phyloP scores from a whole-genome alignment of 2,329 filamentous ascomycete genomes.

The Aspergillus latus region DNA sequence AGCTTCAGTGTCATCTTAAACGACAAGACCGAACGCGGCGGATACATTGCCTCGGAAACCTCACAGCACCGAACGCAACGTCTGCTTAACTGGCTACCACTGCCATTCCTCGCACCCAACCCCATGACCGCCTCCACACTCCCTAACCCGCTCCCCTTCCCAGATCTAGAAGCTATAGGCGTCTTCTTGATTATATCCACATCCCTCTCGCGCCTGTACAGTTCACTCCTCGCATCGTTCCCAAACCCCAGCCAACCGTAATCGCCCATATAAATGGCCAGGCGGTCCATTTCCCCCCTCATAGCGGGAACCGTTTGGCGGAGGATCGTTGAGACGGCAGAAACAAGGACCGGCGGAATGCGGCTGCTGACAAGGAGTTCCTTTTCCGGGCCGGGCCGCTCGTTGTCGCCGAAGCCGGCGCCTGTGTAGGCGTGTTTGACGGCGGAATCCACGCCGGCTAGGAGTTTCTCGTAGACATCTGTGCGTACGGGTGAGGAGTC shows the following conservation, averaged over 20 bases:
- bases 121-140: neutral
- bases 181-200: constrained; percentile 58
- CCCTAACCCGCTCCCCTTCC: neutral
- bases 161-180: constrained; percentile 23
- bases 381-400: constrained; percentile 52
- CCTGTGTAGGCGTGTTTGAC: constrained; percentile 59
- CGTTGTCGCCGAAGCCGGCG: constrained; percentile 45
- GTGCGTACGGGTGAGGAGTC: constrained; percentile 58
- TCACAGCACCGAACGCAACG: constrained; percentile 62
- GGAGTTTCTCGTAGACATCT: constrained; percentile 62
- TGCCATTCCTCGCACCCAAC: constrained; percentile 4
- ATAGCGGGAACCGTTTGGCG: constrained; percentile 56
- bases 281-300: constrained; percentile 60
- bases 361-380: constrained; percentile 54
- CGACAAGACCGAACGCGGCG: constrained; percentile 36
- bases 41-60: constrained; percentile 63
- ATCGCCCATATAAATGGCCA: constrained; percentile 70
- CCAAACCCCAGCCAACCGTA: constrained; percentile 67
- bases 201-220: constrained; percentile 62
- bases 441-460: constrained; percentile 65
- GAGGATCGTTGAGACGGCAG: constrained; percentile 51
- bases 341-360: constrained; percentile 53
- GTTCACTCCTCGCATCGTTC: constrained; percentile 57
- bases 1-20: constrained; percentile 41
- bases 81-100: constrained; percentile 33